Evolutionary conservation across 1,139 yeast species (phyloP).

Genomic region (Yamadazyma epiphylla): DNA sequence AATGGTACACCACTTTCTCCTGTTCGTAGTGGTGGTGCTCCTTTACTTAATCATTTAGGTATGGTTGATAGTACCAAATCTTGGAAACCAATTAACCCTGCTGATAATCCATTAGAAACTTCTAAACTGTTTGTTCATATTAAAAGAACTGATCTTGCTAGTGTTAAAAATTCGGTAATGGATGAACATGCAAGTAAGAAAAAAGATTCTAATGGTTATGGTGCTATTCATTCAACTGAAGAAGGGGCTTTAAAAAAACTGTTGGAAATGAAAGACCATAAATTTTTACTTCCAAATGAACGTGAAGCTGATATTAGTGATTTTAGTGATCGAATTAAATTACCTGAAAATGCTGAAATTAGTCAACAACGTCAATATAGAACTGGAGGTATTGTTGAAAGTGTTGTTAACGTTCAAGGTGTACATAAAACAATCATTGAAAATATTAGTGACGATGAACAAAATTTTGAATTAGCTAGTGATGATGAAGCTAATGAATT

Average conservation of each 20-base stretch:
- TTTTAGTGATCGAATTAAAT: slow-evolving; percentile 9
- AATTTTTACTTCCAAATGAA: slow-evolving; percentile 23
- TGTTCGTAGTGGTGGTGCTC: slow-evolving; percentile 3
- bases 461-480: slow-evolving; percentile 8
- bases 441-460: slow-evolving; percentile 43
- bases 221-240: slow-evolving; percentile 47
- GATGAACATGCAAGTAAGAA: slow-evolving; percentile 16
- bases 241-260: slow-evolving; percentile 46
- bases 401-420: slow-evolving; percentile 81
- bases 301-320: slow-evolving; percentile 31
- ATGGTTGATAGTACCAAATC: slow-evolving; percentile 15
- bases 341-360: slow-evolving; percentile 20
- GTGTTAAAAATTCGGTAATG: slow-evolving; percentile 20
- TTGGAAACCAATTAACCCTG: slow-evolving; percentile 65
- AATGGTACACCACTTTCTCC: slow-evolving; percentile 1
- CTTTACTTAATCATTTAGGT: slow-evolving; percentile 5
- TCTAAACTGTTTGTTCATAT: slow-evolving; percentile 67
- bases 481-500: slow-evolving; percentile 6
- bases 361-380: slow-evolving; percentile 39
- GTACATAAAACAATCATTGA: slow-evolving; percentile 85
- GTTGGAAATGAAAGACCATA: slow-evolving; percentile 7
- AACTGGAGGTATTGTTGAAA: slow-evolving; percentile 77
- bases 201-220: slow-evolving; percentile 18
- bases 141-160: slow-evolving; percentile 45
- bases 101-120: slow-evolving; percentile 77